Conservation (phyloP, 2,329 filamentous ascomycete species). For the Sordariomycetes sp. region DNA sequence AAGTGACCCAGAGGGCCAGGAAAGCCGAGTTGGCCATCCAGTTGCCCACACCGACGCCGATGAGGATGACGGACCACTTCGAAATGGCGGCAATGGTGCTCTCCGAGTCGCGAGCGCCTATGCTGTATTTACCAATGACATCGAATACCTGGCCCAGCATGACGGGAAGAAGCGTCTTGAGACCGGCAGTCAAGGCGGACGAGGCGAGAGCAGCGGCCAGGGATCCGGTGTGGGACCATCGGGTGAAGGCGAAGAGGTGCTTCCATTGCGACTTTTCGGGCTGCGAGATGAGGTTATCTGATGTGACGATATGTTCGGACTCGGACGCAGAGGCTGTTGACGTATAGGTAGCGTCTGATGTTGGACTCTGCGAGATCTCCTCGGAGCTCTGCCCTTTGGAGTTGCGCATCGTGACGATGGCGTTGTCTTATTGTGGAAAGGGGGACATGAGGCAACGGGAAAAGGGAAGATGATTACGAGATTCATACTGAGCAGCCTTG, state of each 20-base stretch:
- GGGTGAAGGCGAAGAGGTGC: conserved; percentile 65
- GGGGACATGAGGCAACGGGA: too few species aligned
- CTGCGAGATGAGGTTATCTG: conserved; percentile 1
- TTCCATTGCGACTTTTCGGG: conserved; percentile 18
- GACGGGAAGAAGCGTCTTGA: conserved; percentile 57
- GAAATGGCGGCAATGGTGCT: conserved; percentile 48
- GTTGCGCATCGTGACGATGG: too few species aligned
- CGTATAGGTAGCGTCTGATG: neutral
- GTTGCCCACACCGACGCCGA: conserved; percentile 51
- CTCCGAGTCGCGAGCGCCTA: conserved; percentile 35
- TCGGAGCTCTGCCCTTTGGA: too few species aligned
- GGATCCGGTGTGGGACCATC: conserved; percentile 44
- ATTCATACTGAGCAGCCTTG: too few species aligned
- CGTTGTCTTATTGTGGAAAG: too few species aligned
- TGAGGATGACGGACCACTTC: conserved; percentile 52
- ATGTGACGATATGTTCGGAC: too few species aligned
- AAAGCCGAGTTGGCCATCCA: conserved; percentile 62
- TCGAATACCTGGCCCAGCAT: conserved; percentile 70
- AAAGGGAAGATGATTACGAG: too few species aligned
- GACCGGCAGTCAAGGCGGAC: conserved; percentile 49
- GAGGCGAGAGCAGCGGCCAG: conserved; percentile 45
- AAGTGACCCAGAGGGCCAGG: conserved; percentile 62
- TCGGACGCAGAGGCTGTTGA: too few species aligned
- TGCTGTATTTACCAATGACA: conserved; percentile 56
- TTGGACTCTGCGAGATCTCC: too few species aligned